These are phyloP conservation scores for Nelumbo lutea DNA, from an alignment of 164 flowering plant species.

Conservation along the genomic window DNA sequence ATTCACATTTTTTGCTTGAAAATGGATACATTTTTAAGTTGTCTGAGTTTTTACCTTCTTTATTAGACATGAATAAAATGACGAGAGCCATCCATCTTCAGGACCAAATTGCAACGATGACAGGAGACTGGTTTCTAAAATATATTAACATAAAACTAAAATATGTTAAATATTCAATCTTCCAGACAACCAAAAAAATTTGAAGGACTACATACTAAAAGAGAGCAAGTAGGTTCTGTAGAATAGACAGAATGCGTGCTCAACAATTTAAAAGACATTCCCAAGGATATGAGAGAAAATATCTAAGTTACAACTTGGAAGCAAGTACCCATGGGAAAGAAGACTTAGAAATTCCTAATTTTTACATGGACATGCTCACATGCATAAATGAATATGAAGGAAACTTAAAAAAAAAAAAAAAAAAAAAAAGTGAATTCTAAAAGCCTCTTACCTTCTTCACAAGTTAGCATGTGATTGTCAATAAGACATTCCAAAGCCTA, in stretches of 20 bases:
- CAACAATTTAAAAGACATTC: background rate
- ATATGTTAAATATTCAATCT: slow-evolving; percentile 1
- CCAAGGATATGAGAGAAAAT: background rate
- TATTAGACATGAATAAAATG: slow-evolving; percentile 84
- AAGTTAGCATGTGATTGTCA: slow-evolving; percentile 92
- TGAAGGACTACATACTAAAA: background rate
- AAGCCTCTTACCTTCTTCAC: slow-evolving; percentile 68
- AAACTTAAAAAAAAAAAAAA: background rate
- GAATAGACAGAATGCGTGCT: background rate
- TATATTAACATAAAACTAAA: slow-evolving; percentile 11
- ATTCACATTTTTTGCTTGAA: slow-evolving; percentile 1
- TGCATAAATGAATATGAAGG: slow-evolving; percentile 6
- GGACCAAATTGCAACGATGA: slow-evolving; percentile 74
- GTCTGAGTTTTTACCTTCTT: slow-evolving; percentile 54
- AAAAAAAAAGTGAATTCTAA: background rate
- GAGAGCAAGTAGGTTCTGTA: background rate
- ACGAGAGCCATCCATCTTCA: slow-evolving; percentile 86
- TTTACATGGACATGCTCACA: background rate
- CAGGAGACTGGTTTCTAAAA: slow-evolving; percentile 66
- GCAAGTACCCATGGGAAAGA: background rate
- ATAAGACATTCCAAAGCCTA: slow-evolving; percentile 94
- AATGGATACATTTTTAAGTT: slow-evolving; percentile 1
- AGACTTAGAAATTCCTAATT: background rate
- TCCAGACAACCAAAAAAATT: background rate
- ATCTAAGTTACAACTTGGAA: background rate